phyloP scores from a whole-genome alignment of 2,329 filamentous ascomycete genomes.

The Xylariales sp. region DNA sequence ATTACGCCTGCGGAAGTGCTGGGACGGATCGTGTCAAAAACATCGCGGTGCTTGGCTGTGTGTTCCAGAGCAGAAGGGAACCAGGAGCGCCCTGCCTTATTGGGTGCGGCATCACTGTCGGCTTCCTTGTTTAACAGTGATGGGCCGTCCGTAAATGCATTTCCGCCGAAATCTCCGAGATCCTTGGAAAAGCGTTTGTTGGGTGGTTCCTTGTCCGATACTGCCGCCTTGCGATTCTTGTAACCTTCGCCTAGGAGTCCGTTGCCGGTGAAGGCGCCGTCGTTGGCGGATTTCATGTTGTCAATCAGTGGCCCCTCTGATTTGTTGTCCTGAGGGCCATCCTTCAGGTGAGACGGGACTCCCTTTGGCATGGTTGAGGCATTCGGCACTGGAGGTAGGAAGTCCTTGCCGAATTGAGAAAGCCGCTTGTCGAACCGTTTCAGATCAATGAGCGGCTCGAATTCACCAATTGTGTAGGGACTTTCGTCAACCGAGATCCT shows the following conservation, averaged over 20 bases:
- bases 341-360: slow-evolving; percentile 21
- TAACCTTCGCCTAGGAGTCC: slow-evolving; percentile 49
- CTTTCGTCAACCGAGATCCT: slow-evolving; percentile 42
- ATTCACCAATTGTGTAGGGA: slow-evolving; percentile 61
- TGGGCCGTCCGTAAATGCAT: slow-evolving; percentile 51
- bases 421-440: slow-evolving; percentile 51
- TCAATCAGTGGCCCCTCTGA: slow-evolving; percentile 22
- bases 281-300: slow-evolving; percentile 21
- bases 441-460: slow-evolving; percentile 63
- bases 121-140: slow-evolving; percentile 45
- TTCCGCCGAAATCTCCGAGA: slow-evolving; percentile 19
- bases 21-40: slow-evolving; percentile 12
- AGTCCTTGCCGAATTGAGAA: slow-evolving; percentile 45
- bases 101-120: slow-evolving; percentile 3
- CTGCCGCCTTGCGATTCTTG: slow-evolving; percentile 37
- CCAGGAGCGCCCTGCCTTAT: slow-evolving; percentile 24
- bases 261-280: slow-evolving; percentile 42
- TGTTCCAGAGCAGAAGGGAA: slow-evolving; percentile 33
- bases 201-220: slow-evolving; percentile 22
- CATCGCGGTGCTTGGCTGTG: slow-evolving; percentile 20
- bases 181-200: slow-evolving; percentile 22
- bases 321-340: slow-evolving; percentile 9
- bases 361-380: slow-evolving; percentile 21
- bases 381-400: slow-evolving; percentile 24
- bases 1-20: slow-evolving; percentile 10